Base-by-base conservation (phyloP, 208 protist species). In the Balamuthia mandrillaris region DNA sequence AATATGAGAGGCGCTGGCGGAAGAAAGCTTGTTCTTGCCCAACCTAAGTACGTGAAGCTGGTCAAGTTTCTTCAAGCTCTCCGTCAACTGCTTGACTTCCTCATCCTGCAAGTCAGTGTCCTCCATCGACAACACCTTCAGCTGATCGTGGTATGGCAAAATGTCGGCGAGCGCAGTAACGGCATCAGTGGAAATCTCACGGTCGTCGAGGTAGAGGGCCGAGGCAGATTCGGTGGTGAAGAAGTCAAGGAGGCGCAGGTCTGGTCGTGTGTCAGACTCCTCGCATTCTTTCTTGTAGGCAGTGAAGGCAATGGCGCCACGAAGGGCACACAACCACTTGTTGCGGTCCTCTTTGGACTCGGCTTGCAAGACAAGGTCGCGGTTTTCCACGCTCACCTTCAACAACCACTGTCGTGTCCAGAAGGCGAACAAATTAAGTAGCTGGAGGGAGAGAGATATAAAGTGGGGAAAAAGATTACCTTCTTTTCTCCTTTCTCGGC, bases 1-100 rank as follows among this genome's bases (percentile, higher is more conserved):
- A 52, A 52, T 10, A 52, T 70, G 47, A 33, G 61, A 33, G 10
- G 61, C 63, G n/a, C 63, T 41, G 37, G 14, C 63, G 37, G 63
- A 41, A 41, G 63, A 72, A 41, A 72, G 41, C 63, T 72, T 72
- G 63, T 72, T 72, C 63, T 72, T 72, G 37, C 63, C 63, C 21
- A 72, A 41, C 33, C 47, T 72, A 41, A 72, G 63, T 33, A 72
- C 33, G 37, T 41, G 63, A 3, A 72, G 63, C n/a, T 72, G 63
- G 33, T 18, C 29, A 41, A 72, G 63, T 21, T 33, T 41, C 18
- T 33, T 41, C 37, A 72, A 41, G 33, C 37, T 41, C 37, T 33
- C 37, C 4, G 63, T 41, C 18, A 72, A 41, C 7, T 41, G 63
- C 14, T 21, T 33, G 4, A 21, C 63, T 14, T 72, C 63, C n/a